phyloP scores from a whole-genome alignment of 2,329 filamentous ascomycete genomes.

The Plectosphaerella cucumerina region DNA sequence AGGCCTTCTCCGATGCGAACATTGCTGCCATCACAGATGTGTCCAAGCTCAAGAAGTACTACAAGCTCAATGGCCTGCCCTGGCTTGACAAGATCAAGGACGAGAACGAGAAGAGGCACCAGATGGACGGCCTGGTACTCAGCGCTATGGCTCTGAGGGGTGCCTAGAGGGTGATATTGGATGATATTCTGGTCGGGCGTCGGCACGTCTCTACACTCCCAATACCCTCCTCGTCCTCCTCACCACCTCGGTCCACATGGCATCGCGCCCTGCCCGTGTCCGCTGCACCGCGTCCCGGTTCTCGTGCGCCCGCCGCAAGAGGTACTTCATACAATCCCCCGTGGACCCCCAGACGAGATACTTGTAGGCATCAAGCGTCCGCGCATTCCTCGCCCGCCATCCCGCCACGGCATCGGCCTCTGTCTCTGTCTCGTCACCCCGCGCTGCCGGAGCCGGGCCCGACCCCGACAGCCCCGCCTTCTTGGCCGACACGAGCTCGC shows the following conservation, averaged over 20 bases:
- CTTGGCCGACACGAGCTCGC: conserved; percentile 42
- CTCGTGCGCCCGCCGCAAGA: conserved; percentile 59
- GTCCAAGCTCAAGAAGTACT: conserved; percentile 72
- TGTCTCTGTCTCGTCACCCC: conserved; percentile 2
- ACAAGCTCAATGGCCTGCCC: conserved; percentile 69
- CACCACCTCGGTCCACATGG: conserved; percentile 58
- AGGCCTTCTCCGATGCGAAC: conserved; percentile 59
- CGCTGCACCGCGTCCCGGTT: conserved; percentile 67
- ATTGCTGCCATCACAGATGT: conserved; percentile 59
- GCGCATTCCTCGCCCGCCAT: background rate
- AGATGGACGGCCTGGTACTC: conserved; percentile 67
- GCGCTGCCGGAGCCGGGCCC: background rate
- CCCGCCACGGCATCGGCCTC: background rate
- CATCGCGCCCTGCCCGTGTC: conserved; percentile 57
- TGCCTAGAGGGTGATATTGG: conserved; percentile 9
- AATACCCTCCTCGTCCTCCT: conserved; percentile 45
- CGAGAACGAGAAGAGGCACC: conserved; percentile 37
- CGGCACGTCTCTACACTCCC: conserved; percentile 19
- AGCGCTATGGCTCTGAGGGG: conserved; percentile 76
- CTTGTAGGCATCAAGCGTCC: conserved; percentile 49
- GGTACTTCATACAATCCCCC: conserved; percentile 81
- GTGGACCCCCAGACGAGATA: conserved; percentile 68
- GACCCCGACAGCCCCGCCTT: background rate
- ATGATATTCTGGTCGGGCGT: too few species aligned
- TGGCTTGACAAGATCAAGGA: conserved; percentile 43